Base-by-base conservation (phyloP, 257 asterid species). In the Nicotiana attenuata region DNA sequence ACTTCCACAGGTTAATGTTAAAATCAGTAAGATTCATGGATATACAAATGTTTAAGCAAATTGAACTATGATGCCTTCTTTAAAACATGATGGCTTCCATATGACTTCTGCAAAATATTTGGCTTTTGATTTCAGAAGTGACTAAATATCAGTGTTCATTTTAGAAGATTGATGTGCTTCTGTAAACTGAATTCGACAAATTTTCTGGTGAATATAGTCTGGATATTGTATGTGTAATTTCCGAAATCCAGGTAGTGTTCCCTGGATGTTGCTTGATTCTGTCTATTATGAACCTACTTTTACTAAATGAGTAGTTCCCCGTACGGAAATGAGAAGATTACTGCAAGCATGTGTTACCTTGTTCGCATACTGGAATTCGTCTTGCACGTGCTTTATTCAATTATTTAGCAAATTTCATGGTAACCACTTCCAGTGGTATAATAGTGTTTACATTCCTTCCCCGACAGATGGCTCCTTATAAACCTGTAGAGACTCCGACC, bases 381-480 rank as follows among this genome's bases (percentile, higher is more conserved):
- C 56, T 68, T 68, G 31, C 53, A 33, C 28, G 16, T 19, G 53
- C 28, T 67, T 17, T 67, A 33, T n/a, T 38, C 20, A 26, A 68
- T 35, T n/a, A 19, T 16, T 68, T 68, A 38, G 56, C 14, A 68
- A 4, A 68, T 38, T 68, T 68, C 77, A 4, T n/a, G 76, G 5
- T 3, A n/a, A 68, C 56, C 19, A n/a, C n/a, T 17, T 33, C 4
- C 50, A 29, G 5, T 68, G 19, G 55, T 68, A 5, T n/a, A 35
- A 4, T 50, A 50, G 17, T 50, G 63, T 75, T 57, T 50, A 50
- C 4, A 2, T 59, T 79, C 38, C 65, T 78, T 63, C 28, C 22
- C 22, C 80, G 83, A 64, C 89, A 95, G 99, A 85, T 91, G 91
- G 87, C 88, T 86, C 91, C 90, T 63, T 85, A 79, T 77, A 83